Conservation (phyloP, 352 stramenopile genomes). For the Globisporangium recalcitrans region DNA sequence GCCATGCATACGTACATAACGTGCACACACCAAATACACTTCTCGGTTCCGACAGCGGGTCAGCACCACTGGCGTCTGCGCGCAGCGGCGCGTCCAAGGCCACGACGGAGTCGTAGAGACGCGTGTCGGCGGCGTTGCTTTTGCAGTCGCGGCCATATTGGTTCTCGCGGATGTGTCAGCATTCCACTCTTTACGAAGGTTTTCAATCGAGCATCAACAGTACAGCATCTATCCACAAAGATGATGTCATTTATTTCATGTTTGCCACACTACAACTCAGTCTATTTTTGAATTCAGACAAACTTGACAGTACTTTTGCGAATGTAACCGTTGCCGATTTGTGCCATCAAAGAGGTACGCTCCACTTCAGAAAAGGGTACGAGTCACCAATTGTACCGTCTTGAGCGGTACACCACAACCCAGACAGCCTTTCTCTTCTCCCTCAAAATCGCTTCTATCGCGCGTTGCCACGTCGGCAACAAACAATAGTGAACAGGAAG, state of each 20-base stretch:
- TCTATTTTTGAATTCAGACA: too few species aligned
- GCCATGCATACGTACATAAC: not conserved
- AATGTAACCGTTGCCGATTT: too few species aligned
- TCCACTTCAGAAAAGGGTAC: not conserved
- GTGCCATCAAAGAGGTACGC: too few species aligned
- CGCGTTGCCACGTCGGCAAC: not conserved
- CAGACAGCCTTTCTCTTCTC: conserved; percentile 2
- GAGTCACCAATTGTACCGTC: not conserved
- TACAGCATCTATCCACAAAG: too few species aligned
- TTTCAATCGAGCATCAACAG: too few species aligned
- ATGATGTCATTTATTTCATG: too few species aligned
- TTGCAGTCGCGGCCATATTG: too few species aligned
- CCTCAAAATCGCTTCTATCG: not conserved
- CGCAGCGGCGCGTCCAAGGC: conserved; percentile 23
- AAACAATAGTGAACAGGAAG: not conserved
- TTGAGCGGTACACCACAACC: not conserved
- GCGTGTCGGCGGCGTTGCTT: conserved; percentile 18
- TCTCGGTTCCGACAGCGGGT: too few species aligned
- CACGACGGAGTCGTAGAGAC: conserved; percentile 40
- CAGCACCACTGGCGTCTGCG: not conserved
- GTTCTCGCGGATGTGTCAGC: too few species aligned
- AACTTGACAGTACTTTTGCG: too few species aligned
- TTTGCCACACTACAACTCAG: too few species aligned
- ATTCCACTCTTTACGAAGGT: too few species aligned
- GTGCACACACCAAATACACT: not conserved